phyloP scores from a whole-genome alignment of 208 protist genomes.

The Naegleria gruberi region DNA sequence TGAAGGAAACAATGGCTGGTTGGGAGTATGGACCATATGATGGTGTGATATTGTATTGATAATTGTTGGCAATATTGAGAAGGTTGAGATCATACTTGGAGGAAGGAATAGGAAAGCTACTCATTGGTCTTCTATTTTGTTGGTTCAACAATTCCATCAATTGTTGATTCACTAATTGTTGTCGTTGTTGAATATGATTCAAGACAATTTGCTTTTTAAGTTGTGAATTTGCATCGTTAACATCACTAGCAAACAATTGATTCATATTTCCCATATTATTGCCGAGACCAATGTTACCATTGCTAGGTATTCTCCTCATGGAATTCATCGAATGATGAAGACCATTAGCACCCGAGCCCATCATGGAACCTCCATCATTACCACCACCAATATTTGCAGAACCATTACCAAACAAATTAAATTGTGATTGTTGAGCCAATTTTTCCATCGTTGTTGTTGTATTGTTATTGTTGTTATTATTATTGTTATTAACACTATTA shows the following conservation, averaged over 20 bases:
- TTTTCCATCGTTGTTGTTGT: not conserved
- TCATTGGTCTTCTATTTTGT: not conserved
- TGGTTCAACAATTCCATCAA: not conserved
- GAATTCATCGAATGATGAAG: too few species aligned
- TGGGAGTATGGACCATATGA: not conserved
- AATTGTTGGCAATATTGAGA: not conserved
- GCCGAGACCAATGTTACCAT: too few species aligned
- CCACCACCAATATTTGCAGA: too few species aligned
- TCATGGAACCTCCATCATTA: too few species aligned
- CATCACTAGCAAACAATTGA: not conserved
- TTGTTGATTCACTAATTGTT: not conserved
- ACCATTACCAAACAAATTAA: too few species aligned
- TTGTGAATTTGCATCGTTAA: not conserved
- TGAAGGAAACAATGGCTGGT: not conserved
- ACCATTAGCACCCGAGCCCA: too few species aligned
- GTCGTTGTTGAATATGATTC: not conserved
- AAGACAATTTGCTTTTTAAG: not conserved
- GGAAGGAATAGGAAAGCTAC: not conserved
- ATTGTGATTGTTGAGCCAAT: not conserved
- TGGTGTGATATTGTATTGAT: not conserved
- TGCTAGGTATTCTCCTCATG: too few species aligned
- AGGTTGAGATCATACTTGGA: not conserved
- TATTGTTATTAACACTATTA: not conserved
- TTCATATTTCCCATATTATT: not conserved
- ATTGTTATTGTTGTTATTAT: not conserved